These are phyloP conservation scores for Claviceps quebecensis DNA, from an alignment of 2,329 filamentous ascomycete species.

Conservation along the genomic window DNA sequence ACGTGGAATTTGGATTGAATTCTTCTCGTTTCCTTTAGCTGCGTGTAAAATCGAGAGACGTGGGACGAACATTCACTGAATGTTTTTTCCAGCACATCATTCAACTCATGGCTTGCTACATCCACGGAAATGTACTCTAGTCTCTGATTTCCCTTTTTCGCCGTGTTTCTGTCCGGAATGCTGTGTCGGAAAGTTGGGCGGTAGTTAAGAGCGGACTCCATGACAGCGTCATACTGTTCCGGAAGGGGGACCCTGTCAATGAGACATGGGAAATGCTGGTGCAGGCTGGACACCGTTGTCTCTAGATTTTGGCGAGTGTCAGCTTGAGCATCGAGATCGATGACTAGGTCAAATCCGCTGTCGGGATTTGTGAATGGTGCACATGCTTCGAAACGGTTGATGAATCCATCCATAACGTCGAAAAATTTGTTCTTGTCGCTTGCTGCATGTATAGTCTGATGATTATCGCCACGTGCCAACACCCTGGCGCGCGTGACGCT, in stretches of 20 bases:
- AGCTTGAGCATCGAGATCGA: conserved; percentile 65
- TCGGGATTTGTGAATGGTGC: conserved; percentile 58
- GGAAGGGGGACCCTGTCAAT: conserved; percentile 56
- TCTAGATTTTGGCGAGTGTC: conserved; percentile 82
- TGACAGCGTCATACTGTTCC: conserved; percentile 66
- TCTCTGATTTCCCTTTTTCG: conserved; percentile 28
- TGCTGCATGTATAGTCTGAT: conserved; percentile 89
- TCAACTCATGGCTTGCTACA: conserved; percentile 28
- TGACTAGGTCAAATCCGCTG: conserved; percentile 66
- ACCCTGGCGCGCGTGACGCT: conserved; percentile 66
- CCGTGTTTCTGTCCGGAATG: conserved; percentile 38
- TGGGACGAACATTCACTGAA: conserved; percentile 45
- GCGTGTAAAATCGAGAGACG: conserved; percentile 48
- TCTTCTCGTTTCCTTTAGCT: conserved; percentile 58
- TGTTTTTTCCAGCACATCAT: conserved; percentile 48
- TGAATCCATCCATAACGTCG: conserved; percentile 89
- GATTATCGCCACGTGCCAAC: conserved; percentile 78
- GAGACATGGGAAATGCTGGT: conserved; percentile 64
- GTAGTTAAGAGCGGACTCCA: conserved; percentile 63
- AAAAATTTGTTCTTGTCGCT: conserved; percentile 61
- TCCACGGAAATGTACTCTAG: conserved; percentile 45
- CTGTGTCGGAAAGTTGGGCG: conserved; percentile 62
- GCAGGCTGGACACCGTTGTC: conserved; percentile 55
- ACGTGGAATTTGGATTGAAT: conserved; percentile 84
- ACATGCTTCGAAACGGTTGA: conserved; percentile 70